A percentile compares a stretch with the other conserved stretches of the same genome.
Evolutionary conservation across 1,284 basidiomycete species (phyloP).

Genomic region (Pseudozyma hubeiensis): DNA sequence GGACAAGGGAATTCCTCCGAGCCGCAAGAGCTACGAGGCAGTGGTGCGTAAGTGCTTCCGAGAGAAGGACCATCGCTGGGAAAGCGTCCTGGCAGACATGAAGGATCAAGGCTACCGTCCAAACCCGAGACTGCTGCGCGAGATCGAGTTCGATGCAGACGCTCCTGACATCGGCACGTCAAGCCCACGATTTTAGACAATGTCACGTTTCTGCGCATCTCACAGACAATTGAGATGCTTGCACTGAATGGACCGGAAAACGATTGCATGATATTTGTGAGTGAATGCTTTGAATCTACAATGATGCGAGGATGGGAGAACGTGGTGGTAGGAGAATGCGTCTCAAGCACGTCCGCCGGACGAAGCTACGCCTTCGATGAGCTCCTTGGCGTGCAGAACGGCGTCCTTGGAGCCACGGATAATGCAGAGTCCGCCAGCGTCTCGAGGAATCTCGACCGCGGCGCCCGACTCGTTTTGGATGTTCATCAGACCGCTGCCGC

Average conservation of each 20-base stretch:
- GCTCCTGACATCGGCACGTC: not conserved
- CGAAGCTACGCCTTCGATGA: slow-evolving; percentile 47
- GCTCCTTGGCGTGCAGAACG: slow-evolving; percentile 56
- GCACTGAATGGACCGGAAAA: too few relatives aligned
- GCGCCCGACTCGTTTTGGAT: slow-evolving; percentile 58
- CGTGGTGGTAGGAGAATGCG: too few relatives aligned
- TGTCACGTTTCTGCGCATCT: not conserved
- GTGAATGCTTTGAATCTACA: slow-evolving; percentile 22
- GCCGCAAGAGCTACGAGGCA: slow-evolving; percentile 53
- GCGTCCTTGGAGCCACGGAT: slow-evolving; percentile 57
- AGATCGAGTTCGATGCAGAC: slow-evolving; percentile 12
- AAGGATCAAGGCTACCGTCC: slow-evolving; percentile 40
- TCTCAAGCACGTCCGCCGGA: slow-evolving; percentile 20
- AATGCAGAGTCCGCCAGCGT: slow-evolving; percentile 53
- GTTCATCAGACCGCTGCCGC: slow-evolving; percentile 51
- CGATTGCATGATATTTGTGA: slow-evolving; percentile 3
- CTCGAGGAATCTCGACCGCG: slow-evolving; percentile 59
- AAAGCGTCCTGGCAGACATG: slow-evolving; percentile 48
- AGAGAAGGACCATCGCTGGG: slow-evolving; percentile 49
- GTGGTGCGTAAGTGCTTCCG: slow-evolving; percentile 52
- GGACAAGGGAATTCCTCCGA: slow-evolving; percentile 30
- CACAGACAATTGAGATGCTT: too few relatives aligned
- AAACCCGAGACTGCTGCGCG: slow-evolving; percentile 6
- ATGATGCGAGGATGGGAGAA: not conserved
- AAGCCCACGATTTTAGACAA: not conserved